A percentile compares a stretch with the other conserved stretches of the same genome.
Conservation (phyloP, 495 filamentous ascomycete species). For the Neurospora sp. region DNA sequence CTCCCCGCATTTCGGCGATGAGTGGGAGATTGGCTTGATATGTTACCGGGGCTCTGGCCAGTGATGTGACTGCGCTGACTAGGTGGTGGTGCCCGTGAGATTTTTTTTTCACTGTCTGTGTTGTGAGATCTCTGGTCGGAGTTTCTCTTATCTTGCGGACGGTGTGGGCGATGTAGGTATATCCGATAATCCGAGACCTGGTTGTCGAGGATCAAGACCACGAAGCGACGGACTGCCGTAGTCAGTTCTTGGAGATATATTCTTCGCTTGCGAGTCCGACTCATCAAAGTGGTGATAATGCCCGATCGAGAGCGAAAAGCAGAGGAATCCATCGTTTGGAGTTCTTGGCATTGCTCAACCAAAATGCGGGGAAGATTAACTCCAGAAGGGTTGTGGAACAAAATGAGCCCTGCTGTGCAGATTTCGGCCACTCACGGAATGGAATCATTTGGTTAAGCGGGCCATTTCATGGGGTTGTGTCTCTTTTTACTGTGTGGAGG, state of each 20-base stretch:
- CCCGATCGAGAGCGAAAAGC: not conserved
- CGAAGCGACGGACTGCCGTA: not conserved
- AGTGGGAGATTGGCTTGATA: not conserved
- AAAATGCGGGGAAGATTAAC: not conserved
- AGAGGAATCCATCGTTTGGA: not conserved
- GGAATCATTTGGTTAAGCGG: not conserved
- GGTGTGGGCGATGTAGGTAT: not conserved
- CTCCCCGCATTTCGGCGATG: not conserved
- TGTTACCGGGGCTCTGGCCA: not conserved
- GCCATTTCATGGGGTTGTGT: not conserved
- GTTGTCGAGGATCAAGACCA: not conserved
- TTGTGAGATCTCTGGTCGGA: not conserved
- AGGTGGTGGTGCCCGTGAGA: not conserved
- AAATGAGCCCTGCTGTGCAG: not conserved
- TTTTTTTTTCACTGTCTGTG: not conserved
- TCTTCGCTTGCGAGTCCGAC: not conserved
- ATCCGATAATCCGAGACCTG: not conserved
- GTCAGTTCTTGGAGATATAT: not conserved
- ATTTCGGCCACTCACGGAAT: not conserved
- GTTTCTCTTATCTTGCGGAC: not conserved
- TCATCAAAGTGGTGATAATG: not conserved
- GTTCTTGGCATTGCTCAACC: not conserved
- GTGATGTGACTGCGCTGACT: not conserved
- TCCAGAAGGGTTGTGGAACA: not conserved
- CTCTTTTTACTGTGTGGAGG: not conserved